Conservation (phyloP, 768 basidiomycete species). For the Hypholoma sublateritium region DNA sequence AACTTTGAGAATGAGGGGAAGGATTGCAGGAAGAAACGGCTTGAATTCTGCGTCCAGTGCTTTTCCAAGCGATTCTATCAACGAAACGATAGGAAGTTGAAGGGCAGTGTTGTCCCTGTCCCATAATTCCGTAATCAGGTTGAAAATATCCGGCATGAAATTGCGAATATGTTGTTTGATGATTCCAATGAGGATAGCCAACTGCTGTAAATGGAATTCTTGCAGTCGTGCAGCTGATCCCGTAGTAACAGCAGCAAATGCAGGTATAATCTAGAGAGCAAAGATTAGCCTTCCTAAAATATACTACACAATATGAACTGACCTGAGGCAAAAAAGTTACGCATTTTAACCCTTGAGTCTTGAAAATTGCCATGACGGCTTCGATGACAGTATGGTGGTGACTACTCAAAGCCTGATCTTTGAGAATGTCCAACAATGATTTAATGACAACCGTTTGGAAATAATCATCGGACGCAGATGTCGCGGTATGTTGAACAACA, state of each 20-base stretch:
- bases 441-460: slow-evolving; percentile 96
- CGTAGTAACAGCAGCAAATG: slow-evolving; percentile 86
- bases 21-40: slow-evolving; percentile 87
- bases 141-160: slow-evolving; percentile 84
- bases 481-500: slow-evolving; percentile 57
- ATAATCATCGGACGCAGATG: slow-evolving; percentile 85
- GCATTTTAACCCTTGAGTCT: slow-evolving; percentile 95
- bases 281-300: slow-evolving; percentile 9
- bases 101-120: slow-evolving; percentile 84
- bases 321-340: slow-evolving; percentile 95
- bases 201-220: slow-evolving; percentile 93
- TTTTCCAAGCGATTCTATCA: slow-evolving; percentile 90
- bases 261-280: slow-evolving; percentile 78
- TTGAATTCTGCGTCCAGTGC: slow-evolving; percentile 97
- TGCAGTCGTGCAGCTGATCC: slow-evolving; percentile 80
- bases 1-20: slow-evolving; percentile 87
- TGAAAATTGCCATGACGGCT: slow-evolving; percentile 98
- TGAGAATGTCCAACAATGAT: slow-evolving; percentile 81
- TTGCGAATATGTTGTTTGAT: slow-evolving; percentile 97
- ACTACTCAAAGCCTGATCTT: slow-evolving; percentile 81
- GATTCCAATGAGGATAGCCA: slow-evolving; percentile 92
- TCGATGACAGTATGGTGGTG: slow-evolving; percentile 95
- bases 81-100: slow-evolving; percentile 87
- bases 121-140: slow-evolving; percentile 89
- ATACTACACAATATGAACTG: slow-evolving; percentile 8